These are phyloP conservation scores for Bassia scoparia DNA, from an alignment of 148 eudicot genomes.

Conservation along the genomic window DNA sequence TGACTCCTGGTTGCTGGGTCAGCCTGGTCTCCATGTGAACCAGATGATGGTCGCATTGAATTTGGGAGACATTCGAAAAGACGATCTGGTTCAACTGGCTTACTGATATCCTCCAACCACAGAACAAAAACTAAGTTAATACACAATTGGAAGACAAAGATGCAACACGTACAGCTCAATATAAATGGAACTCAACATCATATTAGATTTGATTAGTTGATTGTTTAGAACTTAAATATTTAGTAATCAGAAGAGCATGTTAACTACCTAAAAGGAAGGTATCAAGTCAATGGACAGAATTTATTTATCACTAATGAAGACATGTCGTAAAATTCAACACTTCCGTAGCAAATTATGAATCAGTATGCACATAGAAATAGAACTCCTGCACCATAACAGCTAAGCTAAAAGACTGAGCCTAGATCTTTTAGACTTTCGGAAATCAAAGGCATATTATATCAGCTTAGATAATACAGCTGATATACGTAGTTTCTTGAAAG, in stretches of 20 bases:
- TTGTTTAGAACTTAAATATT: too few species aligned
- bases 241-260: neutral
- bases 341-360: neutral
- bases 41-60: conserved; percentile 84
- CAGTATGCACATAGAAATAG: too few species aligned
- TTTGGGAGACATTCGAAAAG: conserved; percentile 93
- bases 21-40: conserved; percentile 52
- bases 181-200: neutral
- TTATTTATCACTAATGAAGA: neutral
- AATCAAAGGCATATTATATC: too few species aligned
- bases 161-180: neutral
- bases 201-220: too few species aligned
- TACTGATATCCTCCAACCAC: conserved; percentile 45
- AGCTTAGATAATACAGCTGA: too few species aligned
- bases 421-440: too few species aligned
- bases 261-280: neutral
- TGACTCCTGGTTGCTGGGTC: conserved; percentile 57
- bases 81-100: conserved; percentile 93
- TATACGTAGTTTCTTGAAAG: too few species aligned
- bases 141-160: conserved; percentile 1
- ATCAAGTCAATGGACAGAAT: neutral
- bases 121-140: conserved; percentile 11
- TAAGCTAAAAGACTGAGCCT: too few species aligned
- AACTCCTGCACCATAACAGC: too few species aligned
- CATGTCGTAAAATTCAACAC: neutral